Evolutionary conservation across 2,329 filamentous ascomycete genomes (phyloP).

Genomic region (Knoxdaviesia proteae): DNA sequence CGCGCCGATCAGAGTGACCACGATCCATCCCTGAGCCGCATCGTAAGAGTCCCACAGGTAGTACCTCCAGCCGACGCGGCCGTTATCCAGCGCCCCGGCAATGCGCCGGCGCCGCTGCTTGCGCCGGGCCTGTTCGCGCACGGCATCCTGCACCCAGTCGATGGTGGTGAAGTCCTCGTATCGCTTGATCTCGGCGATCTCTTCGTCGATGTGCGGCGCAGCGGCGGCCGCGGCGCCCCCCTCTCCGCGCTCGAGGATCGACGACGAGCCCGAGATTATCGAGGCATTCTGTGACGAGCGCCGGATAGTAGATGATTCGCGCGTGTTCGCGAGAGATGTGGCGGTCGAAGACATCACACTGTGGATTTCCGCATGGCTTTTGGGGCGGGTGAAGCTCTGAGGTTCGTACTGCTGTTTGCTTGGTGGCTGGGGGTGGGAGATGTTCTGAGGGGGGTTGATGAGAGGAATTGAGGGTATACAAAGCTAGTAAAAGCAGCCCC

Average conservation of each 20-base stretch:
- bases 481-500: too few species aligned
- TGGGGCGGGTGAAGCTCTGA: too few species aligned
- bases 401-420: too few species aligned
- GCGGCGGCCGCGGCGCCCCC: slow-evolving; percentile 26
- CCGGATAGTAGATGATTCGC: too few species aligned
- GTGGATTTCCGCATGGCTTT: too few species aligned
- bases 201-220: slow-evolving; percentile 64
- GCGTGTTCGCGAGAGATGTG: too few species aligned
- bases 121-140: slow-evolving; percentile 68
- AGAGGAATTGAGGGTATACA: too few species aligned
- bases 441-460: too few species aligned
- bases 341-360: too few species aligned
- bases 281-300: too few species aligned
- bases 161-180: slow-evolving; percentile 99
- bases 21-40: slow-evolving; percentile 93
- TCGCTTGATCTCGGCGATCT: slow-evolving; percentile 93
- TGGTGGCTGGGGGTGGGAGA: too few species aligned
- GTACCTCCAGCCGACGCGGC: slow-evolving; percentile 55
- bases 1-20: slow-evolving; percentile 81
- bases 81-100: slow-evolving; percentile 49
- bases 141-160: slow-evolving; percentile 97
- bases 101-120: slow-evolving; percentile 54
- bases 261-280: slow-evolving; percentile 15
- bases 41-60: slow-evolving; percentile 76
- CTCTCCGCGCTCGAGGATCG: slow-evolving; percentile 41